Percentiles rank a stretch among this genome's conserved stretches.
phyloP scores from a whole-genome alignment of 1,139 yeast genomes.

The Nadsonia commutata region DNA sequence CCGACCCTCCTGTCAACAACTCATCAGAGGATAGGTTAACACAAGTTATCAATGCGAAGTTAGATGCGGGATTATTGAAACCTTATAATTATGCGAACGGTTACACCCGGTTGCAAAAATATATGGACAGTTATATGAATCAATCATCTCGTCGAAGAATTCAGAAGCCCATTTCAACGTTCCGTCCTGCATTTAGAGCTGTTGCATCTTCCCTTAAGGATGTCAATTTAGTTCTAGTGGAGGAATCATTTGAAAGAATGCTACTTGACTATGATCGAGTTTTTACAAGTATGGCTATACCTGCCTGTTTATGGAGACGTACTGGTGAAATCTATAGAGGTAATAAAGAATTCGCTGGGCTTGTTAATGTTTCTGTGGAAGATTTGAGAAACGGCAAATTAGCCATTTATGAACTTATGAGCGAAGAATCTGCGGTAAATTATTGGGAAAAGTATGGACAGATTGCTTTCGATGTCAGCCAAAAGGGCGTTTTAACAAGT shows the following conservation, averaged over 20 bases:
- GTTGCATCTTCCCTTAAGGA: slow-evolving; percentile 83
- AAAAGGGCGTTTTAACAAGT: slow-evolving; percentile 84
- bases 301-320: slow-evolving; percentile 94
- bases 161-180: slow-evolving; percentile 67
- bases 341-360: slow-evolving; percentile 86
- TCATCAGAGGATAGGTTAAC: slow-evolving; percentile 88
- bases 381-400: slow-evolving; percentile 83
- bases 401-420: slow-evolving; percentile 87
- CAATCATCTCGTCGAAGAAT: slow-evolving; percentile 75
- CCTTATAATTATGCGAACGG: slow-evolving; percentile 94
- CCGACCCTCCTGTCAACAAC: slow-evolving; percentile 88
- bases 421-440: slow-evolving; percentile 93
- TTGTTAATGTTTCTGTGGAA: slow-evolving; percentile 85
- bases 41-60: slow-evolving; percentile 84
- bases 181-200: slow-evolving; percentile 88
- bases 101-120: slow-evolving; percentile 72
- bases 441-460: slow-evolving; percentile 97
- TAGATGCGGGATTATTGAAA: slow-evolving; percentile 81
- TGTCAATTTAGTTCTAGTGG: slow-evolving; percentile 81
- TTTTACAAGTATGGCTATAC: slow-evolving; percentile 93
- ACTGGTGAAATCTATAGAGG: slow-evolving; percentile 94
- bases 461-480: slow-evolving; percentile 90
- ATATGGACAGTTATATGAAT: slow-evolving; percentile 90
- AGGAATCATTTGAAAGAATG: slow-evolving; percentile 89
- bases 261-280: slow-evolving; percentile 84